These are phyloP conservation scores for Pezicula rhizophila DNA, from an alignment of 2,329 filamentous ascomycete species.

Conservation along the genomic window DNA sequence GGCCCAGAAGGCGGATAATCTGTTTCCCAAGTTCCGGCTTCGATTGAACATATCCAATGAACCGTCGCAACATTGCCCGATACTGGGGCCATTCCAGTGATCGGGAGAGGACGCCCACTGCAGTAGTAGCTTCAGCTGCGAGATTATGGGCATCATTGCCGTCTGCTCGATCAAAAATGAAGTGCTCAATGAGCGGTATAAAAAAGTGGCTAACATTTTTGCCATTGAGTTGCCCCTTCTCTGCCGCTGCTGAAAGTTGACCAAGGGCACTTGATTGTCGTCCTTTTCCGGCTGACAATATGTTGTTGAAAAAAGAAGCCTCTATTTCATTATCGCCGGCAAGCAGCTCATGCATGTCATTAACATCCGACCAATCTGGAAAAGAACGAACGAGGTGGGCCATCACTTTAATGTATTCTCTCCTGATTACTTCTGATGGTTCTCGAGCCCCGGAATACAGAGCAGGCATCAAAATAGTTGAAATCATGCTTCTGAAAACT, in stretches of 20 bases:
- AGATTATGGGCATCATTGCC: conserved; percentile 74
- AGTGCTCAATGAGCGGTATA: conserved; percentile 87
- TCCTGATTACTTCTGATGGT: conserved; percentile 73
- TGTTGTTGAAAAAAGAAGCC: conserved; percentile 85
- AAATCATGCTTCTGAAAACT: conserved; percentile 53
- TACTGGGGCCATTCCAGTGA: conserved; percentile 89
- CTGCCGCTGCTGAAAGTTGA: conserved; percentile 64
- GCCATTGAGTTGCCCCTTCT: conserved; percentile 59
- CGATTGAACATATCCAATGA: conserved; percentile 72
- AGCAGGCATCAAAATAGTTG: conserved; percentile 63
- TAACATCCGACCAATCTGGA: conserved; percentile 62
- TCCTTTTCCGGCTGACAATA: conserved; percentile 83
- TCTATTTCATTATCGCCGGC: conserved; percentile 49
- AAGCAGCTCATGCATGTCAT: conserved; percentile 68
- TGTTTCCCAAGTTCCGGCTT: conserved; percentile 83
- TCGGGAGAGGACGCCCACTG: conserved; percentile 67
- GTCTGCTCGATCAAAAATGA: conserved; percentile 77
- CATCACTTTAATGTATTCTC: conserved; percentile 75
- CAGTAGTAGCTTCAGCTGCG: conserved; percentile 76
- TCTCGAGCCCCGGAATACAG: conserved; percentile 73
- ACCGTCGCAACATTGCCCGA: conserved; percentile 75
- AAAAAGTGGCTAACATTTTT: conserved; percentile 81
- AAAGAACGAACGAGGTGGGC: conserved; percentile 71
- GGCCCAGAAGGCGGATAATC: conserved; percentile 74
- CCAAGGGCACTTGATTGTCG: conserved; percentile 79